Evolutionary conservation across 768 basidiomycete genomes (phyloP).

Genomic region (Leccinum uliginosum): DNA sequence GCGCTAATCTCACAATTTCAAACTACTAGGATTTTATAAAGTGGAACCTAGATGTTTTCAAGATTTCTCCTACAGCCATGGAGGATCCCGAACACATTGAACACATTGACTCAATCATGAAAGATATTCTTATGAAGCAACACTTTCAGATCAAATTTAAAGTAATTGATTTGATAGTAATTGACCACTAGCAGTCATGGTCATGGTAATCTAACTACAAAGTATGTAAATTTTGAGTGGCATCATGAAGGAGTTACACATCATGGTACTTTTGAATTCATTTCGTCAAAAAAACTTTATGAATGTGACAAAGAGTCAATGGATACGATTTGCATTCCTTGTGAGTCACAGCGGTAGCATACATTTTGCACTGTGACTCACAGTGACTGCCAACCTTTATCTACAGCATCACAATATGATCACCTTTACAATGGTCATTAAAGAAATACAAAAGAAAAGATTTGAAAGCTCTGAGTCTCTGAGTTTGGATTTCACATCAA

Average conservation of each 20-base stretch:
- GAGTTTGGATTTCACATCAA: too few relatives aligned
- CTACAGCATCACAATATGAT: neutral
- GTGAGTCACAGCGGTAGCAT: neutral
- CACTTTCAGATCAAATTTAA: neutral
- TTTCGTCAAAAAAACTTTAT: neutral
- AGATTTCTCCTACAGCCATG: neutral
- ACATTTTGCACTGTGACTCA: too few relatives aligned
- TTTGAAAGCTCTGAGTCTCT: too few relatives aligned
- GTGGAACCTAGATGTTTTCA: neutral
- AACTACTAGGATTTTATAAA: neutral
- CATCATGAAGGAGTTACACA: neutral
- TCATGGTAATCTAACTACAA: neutral
- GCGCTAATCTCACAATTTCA: neutral
- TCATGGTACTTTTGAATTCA: neutral
- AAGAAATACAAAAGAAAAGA: too few relatives aligned
- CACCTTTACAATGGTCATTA: neutral
- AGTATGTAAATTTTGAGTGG: neutral
- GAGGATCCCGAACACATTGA: neutral
- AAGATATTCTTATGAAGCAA: neutral
- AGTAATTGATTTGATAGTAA: neutral
- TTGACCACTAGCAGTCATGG: too few relatives aligned
- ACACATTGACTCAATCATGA: neutral
- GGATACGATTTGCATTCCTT: neutral
- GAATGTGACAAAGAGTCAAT: neutral
- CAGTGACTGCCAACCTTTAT: too few relatives aligned